phyloP scores from a whole-genome alignment of 2,329 filamentous ascomycete species.

The Ceratocystis albifundus region DNA sequence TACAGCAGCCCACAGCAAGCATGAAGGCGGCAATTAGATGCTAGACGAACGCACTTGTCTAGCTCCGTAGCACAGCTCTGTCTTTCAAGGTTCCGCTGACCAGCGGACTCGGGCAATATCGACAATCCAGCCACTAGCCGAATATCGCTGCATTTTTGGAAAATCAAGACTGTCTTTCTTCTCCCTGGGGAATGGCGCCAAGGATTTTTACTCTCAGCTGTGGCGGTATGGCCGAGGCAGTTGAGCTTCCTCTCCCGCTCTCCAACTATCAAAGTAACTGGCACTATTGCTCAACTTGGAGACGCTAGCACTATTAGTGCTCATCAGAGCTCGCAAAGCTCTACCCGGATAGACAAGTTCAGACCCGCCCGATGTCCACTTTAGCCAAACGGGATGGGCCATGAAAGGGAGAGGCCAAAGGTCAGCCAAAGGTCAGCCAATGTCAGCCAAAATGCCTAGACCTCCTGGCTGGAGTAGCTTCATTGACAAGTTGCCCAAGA shows the following conservation, averaged over 20 bases:
- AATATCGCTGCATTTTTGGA: background rate
- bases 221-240: conserved; percentile 3
- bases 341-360: background rate
- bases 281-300: background rate
- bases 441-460: too few relatives aligned
- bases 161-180: background rate
- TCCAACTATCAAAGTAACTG: background rate
- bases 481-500: too few relatives aligned
- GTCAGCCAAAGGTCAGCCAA: background rate
- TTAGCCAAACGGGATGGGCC: background rate
- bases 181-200: conserved; percentile 6
- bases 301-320: background rate
- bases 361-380: background rate
- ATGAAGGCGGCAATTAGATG: background rate
- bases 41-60: background rate
- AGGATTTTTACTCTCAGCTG: conserved; percentile 5
- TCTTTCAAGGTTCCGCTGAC: too few relatives aligned
- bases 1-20: background rate
- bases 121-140: background rate
- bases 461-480: too few relatives aligned
- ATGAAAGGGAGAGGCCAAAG: background rate
- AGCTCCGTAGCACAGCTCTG: background rate
- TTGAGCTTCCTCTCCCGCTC: conserved; percentile 6
- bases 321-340: conserved; percentile 7
- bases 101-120: background rate